These are phyloP conservation scores for Oldenlandia corymbosa DNA, from an alignment of 257 asterid species.

Conservation along the genomic window DNA sequence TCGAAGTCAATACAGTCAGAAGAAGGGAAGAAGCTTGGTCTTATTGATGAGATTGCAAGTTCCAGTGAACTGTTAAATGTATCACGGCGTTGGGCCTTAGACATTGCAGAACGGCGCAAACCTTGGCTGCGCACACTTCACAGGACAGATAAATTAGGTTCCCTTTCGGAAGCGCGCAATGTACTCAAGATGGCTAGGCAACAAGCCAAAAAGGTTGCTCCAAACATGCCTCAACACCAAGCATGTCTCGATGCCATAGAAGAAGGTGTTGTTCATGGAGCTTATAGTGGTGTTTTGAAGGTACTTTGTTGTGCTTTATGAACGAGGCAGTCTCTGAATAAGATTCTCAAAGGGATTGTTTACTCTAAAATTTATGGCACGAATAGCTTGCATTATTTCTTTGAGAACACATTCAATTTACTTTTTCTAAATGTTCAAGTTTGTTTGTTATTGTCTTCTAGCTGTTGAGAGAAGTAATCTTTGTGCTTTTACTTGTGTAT, in stretches of 20 bases:
- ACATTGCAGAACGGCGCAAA: constrained; percentile 59
- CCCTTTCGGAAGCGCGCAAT: constrained; percentile 62
- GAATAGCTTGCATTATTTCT: not conserved
- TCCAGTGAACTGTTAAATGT: constrained; percentile 65
- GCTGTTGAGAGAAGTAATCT: not conserved
- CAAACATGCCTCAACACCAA: constrained; percentile 82
- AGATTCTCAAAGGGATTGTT: too few relatives aligned
- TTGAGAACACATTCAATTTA: not conserved
- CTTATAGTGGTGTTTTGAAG: constrained; percentile 80
- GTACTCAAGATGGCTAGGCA: constrained; percentile 57
- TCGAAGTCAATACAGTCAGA: constrained; percentile 75
- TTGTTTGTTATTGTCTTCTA: not conserved
- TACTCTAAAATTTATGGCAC: too few relatives aligned
- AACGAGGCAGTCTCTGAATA: too few relatives aligned
- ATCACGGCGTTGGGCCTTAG: constrained; percentile 81
- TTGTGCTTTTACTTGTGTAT: too few relatives aligned
- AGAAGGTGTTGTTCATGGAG: constrained; percentile 91
- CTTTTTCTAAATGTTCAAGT: not conserved
- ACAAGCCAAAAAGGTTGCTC: constrained; percentile 59
- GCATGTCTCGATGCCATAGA: constrained; percentile 88
- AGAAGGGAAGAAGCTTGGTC: constrained; percentile 86
- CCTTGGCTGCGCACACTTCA: constrained; percentile 95
- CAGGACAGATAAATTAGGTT: constrained; percentile 65
- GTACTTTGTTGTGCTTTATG: constrained; percentile 30
- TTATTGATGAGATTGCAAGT: constrained; percentile 75